Base-by-base conservation (phyloP, 495 filamentous ascomycete species). In the Aspergillus homomorphus region DNA sequence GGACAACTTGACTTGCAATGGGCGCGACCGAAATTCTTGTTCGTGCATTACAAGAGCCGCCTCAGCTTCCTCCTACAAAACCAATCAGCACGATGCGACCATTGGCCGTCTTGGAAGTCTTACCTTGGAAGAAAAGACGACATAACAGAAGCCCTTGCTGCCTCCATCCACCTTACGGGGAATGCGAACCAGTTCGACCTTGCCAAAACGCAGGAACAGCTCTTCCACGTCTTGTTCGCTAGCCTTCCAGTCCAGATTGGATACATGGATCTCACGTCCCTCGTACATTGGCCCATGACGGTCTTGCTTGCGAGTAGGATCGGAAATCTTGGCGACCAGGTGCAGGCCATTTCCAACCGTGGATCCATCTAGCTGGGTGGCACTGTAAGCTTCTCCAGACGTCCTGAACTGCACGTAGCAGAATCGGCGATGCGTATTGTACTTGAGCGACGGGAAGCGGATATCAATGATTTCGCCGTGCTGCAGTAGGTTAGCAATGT, bases 381-480 rank as follows among this genome's bases (percentile, higher is more conserved):
- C 90, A 28, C 80, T 80, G 20, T 81, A 77, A 1, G 91, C 89
- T 21, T 82, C 79, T 4, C 76, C 77, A 2, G 83, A 68, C 33
- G 83, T 84, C 42, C 85, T 79, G 70, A 96, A 97, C 46, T 95
- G 89, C 8, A 96, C 79, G 68, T 98, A 98, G 72, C 91, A 96
- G 74, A 98, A 98, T 5, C 93, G 87, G 28, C 94, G 89, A 63
- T 87, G 85, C 6, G 87, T 89, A 62, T 96, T 89, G 68, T 80
- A 91, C 71, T 93, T 93, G 46, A 98, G 83, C 43, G 89, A 94
- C 7, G 94, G 94, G 67, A 93, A 93, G 14, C 94, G 89, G 53
- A 98, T 78, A 65, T 88, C 89, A 53, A 92, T 77, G 54, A 98
- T 86, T 33, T 92, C 84, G 51, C 94, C 93, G 66, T 82, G 91